Conservation (phyloP, 371 early-diverging fungal genomes). For the Syncephalastrum racemosum region DNA sequence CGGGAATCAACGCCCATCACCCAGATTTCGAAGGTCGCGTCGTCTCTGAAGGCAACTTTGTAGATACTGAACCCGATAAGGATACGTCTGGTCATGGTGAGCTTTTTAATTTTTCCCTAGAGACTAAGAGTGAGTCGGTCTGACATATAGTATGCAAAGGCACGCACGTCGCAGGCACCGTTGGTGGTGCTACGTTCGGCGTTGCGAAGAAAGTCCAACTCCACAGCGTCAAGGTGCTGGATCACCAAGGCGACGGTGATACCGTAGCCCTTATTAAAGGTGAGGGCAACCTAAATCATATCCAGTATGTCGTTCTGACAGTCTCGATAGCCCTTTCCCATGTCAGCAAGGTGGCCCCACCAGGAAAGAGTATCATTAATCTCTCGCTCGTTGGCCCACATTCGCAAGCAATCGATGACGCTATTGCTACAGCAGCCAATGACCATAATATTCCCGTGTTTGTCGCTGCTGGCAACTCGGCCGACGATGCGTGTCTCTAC, state of each 20-base stretch:
- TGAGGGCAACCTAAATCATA: slow-evolving; percentile 37
- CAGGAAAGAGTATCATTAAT: slow-evolving; percentile 47
- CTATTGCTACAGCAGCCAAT: slow-evolving; percentile 49
- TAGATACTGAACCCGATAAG: slow-evolving; percentile 35
- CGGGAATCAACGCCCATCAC: slow-evolving; percentile 72
- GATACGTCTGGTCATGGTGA: slow-evolving; percentile 59
- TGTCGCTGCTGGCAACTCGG: slow-evolving; percentile 76
- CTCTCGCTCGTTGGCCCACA: slow-evolving; percentile 63
- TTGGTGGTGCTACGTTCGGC: slow-evolving; percentile 61
- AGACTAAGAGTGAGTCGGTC: not conserved
- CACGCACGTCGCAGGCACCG: slow-evolving; percentile 72
- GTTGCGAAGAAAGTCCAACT: slow-evolving; percentile 64
- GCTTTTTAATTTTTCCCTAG: not conserved
- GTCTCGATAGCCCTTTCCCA: slow-evolving; percentile 50
- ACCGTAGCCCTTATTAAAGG: slow-evolving; percentile 33
- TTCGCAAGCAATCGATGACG: slow-evolving; percentile 34
- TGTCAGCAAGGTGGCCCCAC: slow-evolving; percentile 30
- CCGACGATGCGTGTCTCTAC: slow-evolving; percentile 64
- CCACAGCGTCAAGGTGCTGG: slow-evolving; percentile 68
- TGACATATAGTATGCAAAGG: slow-evolving; percentile 31
- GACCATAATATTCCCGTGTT: slow-evolving; percentile 41
- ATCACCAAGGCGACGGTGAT: slow-evolving; percentile 50
- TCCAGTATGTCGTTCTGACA: too few species aligned
- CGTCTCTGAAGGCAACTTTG: slow-evolving; percentile 62
- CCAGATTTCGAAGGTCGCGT: slow-evolving; percentile 86